Conservation (phyloP, 495 filamentous ascomycete species). For the Penicillium robsamsonii region DNA sequence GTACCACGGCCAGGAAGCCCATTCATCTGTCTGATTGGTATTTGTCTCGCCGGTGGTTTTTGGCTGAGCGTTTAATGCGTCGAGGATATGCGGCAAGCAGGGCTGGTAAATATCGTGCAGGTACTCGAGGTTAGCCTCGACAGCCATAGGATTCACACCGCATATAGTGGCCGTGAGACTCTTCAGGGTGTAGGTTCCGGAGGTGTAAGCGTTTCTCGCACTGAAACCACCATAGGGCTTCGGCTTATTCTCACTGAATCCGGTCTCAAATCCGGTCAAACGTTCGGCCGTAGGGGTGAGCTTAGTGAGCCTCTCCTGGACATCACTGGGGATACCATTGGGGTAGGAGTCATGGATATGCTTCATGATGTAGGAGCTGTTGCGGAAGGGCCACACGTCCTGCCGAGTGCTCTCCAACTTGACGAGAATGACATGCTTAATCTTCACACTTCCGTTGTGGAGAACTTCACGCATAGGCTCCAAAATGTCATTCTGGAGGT, state of each 20-base stretch:
- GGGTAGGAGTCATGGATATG: constrained; percentile 32
- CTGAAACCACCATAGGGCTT: constrained; percentile 45
- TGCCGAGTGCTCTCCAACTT: constrained; percentile 42
- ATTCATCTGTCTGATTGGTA: constrained; percentile 28
- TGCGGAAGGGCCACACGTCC: constrained; percentile 38
- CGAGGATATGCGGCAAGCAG: constrained; percentile 41
- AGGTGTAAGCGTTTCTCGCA: constrained; percentile 43
- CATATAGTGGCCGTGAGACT: constrained; percentile 46
- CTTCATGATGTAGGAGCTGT: constrained; percentile 27
- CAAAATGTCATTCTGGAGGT: constrained; percentile 35
- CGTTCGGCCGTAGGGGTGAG: constrained; percentile 41
- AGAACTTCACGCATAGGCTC: constrained; percentile 22
- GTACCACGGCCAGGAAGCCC: constrained; percentile 34
- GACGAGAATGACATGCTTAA: constrained; percentile 38
- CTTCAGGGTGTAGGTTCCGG: constrained; percentile 50
- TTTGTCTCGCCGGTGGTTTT: constrained; percentile 23
- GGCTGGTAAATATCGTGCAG: constrained; percentile 42
- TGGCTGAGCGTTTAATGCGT: constrained; percentile 35
- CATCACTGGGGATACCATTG: constrained; percentile 23
- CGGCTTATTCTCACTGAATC: constrained; percentile 31
- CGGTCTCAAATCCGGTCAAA: constrained; percentile 41
- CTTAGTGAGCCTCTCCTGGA: constrained; percentile 27
- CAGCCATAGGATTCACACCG: constrained; percentile 40
- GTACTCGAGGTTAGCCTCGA: constrained; percentile 35
- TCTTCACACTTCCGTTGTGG: constrained; percentile 24